Base-by-base conservation (phyloP, 345 rosid genomes). In the Leavenworthia alabamica region DNA sequence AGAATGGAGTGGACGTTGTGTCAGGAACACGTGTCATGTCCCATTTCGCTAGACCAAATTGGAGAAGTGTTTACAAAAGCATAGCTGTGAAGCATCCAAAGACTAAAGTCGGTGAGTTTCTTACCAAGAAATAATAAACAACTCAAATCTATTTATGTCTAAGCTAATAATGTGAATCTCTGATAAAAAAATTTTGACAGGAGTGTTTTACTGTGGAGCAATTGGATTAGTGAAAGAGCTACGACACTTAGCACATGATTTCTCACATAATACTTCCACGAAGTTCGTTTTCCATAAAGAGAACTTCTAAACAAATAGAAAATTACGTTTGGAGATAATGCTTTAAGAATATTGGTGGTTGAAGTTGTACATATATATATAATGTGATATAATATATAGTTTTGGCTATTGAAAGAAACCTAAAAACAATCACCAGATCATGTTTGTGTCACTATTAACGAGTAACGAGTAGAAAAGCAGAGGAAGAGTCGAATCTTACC, bases 11-110 rank as follows among this genome's bases (percentile, higher is more conserved):
- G n/a, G 96, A 88, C 29, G 40, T 88, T 27, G 96, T 88, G n/a
- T 85, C 96, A 4, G 92, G 96, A 6, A 88, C 92, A 1, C 73
- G 82, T 8, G 96, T 88, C 3, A 88, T 76, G 77, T 79, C 96
- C 9, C 96, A 83, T 56, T 88, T 83, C n/a, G 86, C 92, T 55
- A 85, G 73, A 72, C 88, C 93, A 15, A 65, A 83, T 33, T 88
- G 96, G 96, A 75, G 82, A 39, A 73, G 48, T 16, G 96, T 88
- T 33, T 88, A 69, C 83, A 83, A 88, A 77, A 61, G 33, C 27
- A 62, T 82, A 42, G 90, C 92, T 2, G 68, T 82, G 23, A 71
- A 85, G 33, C 92, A 85, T 47, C 57, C 86, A 13, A 53, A 79
- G 49, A 50, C 82, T 61, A 56, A 76, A 75, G 85, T 88, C 26